Conservation (phyloP, 108 stramenopile genomes). For the Bacterosira constricta region DNA sequence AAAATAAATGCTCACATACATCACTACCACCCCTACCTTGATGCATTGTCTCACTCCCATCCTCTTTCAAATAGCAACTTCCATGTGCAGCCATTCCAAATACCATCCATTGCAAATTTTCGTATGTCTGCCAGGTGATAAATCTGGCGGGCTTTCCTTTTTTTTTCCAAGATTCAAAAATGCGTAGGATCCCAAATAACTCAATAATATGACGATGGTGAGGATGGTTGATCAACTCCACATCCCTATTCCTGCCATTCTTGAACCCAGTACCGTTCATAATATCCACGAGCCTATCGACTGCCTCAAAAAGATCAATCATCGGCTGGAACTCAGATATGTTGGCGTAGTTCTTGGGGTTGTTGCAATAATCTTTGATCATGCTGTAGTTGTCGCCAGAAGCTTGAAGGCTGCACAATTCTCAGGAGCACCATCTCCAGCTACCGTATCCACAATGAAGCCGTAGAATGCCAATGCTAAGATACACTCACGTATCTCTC, state of each 20-base stretch:
- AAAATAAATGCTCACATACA: slow-evolving; percentile 17
- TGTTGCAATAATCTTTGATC: too few relatives aligned
- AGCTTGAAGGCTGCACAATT: too few relatives aligned
- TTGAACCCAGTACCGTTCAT: too few relatives aligned
- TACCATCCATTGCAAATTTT: slow-evolving; percentile 12
- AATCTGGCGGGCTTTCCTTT: slow-evolving; percentile 1
- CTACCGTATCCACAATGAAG: too few relatives aligned
- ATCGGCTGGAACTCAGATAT: too few relatives aligned
- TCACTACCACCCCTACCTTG: slow-evolving; percentile 2
- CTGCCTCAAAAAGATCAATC: too few relatives aligned
- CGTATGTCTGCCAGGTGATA: slow-evolving; percentile 9
- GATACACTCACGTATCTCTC: too few relatives aligned
- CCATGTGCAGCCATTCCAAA: slow-evolving; percentile 5
- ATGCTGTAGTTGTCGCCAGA: too few relatives aligned
- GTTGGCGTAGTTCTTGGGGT: too few relatives aligned
- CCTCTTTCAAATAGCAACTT: neutral
- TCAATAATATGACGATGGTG: slow-evolving; percentile 4
- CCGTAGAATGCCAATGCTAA: too few relatives aligned
- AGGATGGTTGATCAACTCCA: slow-evolving; percentile 2
- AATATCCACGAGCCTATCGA: too few relatives aligned
- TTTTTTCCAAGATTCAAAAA: slow-evolving; percentile 16
- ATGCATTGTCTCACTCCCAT: neutral
- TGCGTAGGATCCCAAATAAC: neutral
- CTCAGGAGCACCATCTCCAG: too few relatives aligned
- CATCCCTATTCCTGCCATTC: slow-evolving; percentile 1